Evolutionary conservation across 176 grass and related monocot species (phyloP), one percentile per base, ranked within the genome.

Genomic region (Triticum turgidum): DNA sequence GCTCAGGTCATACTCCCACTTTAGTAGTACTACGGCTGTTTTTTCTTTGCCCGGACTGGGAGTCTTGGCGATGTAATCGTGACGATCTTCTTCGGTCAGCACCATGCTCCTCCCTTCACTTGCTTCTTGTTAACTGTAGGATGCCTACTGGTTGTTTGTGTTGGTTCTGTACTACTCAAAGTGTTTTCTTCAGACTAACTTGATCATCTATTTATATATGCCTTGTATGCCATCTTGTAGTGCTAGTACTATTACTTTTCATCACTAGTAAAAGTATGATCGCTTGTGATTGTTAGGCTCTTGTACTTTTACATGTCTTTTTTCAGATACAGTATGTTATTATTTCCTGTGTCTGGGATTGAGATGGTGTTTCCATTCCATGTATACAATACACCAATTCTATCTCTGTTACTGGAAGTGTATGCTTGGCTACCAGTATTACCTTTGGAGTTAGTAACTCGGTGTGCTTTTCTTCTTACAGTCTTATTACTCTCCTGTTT

Each of bases 51-150:
- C 22, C 0, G 45, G 45, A 42, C 44, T 73, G 38, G 61, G 63
- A 47, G 24, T 27, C 47, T 80, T 68, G 38, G 83, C 45, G 29
- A 21, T 81, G 32, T 76, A 24, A 21, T 27, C 63, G 38, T 91
- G 89, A 85, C 49, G 89, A 1, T 51, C 33, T 27, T 81, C 81
- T 82, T 77, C 10, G 70, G 51, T 91, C 89, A 88, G 77, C 89
- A 11, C 3, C 89, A 73, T 59, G 30, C 41, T 66, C 9, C 65
- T 73, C 34, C 5, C 15, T 83, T 54, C 51, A 18, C 49, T 52
- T 52, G 13, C 51, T 54, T 6, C 51, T 54, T 18, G 51, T 54
- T 54, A 54, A 18, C 51, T 17, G 49, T 52, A 17, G 45, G 45
- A 4, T 49, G 12, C 42, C 42, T 44, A 3, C 42, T 3, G 11